Percentiles rank a stretch among this genome's conserved stretches.
Conservation (phyloP, 495 filamentous ascomycete genomes). For the Xylaria intraflava region DNA sequence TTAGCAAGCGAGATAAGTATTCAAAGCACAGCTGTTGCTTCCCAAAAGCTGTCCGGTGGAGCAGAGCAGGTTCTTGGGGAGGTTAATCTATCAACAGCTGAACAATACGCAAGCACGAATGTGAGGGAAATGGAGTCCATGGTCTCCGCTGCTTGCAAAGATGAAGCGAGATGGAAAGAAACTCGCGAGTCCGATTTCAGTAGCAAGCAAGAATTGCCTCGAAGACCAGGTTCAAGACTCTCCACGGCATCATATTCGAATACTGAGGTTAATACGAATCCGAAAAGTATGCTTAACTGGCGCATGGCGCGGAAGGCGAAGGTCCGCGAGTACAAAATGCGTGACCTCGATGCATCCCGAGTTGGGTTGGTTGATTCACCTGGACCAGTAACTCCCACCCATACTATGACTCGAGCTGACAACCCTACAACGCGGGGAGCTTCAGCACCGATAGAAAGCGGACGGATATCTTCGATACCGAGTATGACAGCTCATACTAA, state of each 20-base stretch:
- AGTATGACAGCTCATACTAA: neutral
- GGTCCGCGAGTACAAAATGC: constrained; percentile 14
- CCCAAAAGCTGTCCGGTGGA: neutral
- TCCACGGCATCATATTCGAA: neutral
- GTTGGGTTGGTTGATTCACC: constrained; percentile 14
- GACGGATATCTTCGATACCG: neutral
- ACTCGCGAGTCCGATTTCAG: neutral
- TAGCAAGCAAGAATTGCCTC: neutral
- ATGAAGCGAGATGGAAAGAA: neutral
- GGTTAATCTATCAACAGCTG: neutral
- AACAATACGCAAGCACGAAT: neutral
- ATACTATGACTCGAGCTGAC: constrained; percentile 3
- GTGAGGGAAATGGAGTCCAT: neutral
- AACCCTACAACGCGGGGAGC: neutral
- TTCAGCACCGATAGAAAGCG: neutral
- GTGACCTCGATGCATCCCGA: constrained; percentile 13
- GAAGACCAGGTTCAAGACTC: neutral
- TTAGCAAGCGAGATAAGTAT: neutral
- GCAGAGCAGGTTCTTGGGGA: neutral
- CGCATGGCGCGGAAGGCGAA: constrained; percentile 15
- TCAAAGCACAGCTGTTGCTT: neutral
- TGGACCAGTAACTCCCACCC: constrained; percentile 14
- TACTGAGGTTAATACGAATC: neutral
- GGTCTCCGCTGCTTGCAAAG: neutral
- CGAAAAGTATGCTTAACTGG: constrained; percentile 10